phyloP scores from a whole-genome alignment of 2,329 filamentous ascomycete species.

The Clarireedia monteithiana region DNA sequence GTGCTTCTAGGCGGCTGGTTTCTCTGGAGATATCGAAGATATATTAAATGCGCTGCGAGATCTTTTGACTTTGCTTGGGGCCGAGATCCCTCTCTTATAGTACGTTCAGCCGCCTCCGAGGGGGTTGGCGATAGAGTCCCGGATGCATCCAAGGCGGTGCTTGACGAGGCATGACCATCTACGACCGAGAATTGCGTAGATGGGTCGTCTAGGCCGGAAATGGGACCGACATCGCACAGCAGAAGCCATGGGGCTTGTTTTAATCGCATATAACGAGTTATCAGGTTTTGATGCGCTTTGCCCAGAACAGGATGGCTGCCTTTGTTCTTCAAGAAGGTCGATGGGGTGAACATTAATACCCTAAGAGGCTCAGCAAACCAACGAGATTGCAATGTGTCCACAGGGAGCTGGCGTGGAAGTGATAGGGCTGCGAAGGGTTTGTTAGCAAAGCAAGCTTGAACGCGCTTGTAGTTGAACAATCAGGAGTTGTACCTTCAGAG shows the following conservation, averaged over 20 bases:
- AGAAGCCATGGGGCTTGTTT: constrained; percentile 56
- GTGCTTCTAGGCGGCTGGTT: constrained; percentile 62
- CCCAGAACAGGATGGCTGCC: constrained; percentile 54
- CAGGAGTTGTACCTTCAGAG: constrained; percentile 25
- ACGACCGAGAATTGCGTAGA: constrained; percentile 22
- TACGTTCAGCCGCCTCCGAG: constrained; percentile 59
- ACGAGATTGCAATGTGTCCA: constrained; percentile 52
- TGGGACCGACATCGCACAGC: constrained; percentile 54
- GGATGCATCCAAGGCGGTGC: constrained; percentile 33
- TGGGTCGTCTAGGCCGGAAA: constrained; percentile 30
- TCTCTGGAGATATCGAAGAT: constrained; percentile 76
- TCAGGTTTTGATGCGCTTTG: constrained; percentile 51
- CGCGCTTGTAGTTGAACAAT: constrained; percentile 1
- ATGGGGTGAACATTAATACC: constrained; percentile 46
- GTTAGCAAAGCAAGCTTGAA: constrained; percentile 14
- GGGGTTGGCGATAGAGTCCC: constrained; percentile 46
- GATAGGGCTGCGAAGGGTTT: constrained; percentile 34
- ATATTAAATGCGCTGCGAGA: constrained; percentile 62
- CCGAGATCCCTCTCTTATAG: constrained; percentile 28
- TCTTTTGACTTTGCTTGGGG: constrained; percentile 42
- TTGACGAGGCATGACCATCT: constrained; percentile 32
- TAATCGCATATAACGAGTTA: constrained; percentile 56
- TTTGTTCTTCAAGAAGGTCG: constrained; percentile 52
- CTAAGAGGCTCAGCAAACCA: constrained; percentile 66
- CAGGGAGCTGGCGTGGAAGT: constrained; percentile 50